Conservation (phyloP, 305 asterid genomes). For the Salvia sclarea region DNA sequence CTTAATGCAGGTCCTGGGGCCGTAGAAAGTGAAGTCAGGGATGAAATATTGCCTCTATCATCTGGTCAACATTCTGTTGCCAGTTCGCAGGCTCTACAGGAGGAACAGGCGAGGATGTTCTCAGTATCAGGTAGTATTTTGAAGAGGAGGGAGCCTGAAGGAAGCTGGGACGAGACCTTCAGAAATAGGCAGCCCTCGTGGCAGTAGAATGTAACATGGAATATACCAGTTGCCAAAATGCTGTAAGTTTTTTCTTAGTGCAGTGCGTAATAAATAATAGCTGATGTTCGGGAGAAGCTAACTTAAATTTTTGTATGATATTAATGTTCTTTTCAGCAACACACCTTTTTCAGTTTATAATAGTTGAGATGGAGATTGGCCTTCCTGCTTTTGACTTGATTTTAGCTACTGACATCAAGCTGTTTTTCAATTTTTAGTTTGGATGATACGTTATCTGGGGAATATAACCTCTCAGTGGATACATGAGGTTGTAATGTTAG, state of each 20-base stretch:
- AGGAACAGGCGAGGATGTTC: constrained; percentile 63
- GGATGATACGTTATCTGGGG: neutral
- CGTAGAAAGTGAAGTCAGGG: constrained; percentile 61
- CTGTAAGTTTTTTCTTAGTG: constrained; percentile 21
- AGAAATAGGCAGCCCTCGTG: constrained; percentile 69
- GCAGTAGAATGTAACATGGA: constrained; percentile 47
- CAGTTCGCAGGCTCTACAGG: constrained; percentile 51
- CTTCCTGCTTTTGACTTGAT: neutral
- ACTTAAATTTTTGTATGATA: neutral
- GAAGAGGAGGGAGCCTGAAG: constrained; percentile 79
- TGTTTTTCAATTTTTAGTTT: neutral
- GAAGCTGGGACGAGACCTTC: constrained; percentile 73
- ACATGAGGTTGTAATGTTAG: neutral
- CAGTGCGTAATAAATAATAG: neutral
- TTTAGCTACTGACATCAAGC: too few species aligned
- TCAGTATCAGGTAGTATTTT: constrained; percentile 49
- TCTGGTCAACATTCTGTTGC: constrained; percentile 63
- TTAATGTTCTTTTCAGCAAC: neutral
- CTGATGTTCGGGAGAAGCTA: neutral
- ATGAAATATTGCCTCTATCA: constrained; percentile 48
- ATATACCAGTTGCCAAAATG: neutral
- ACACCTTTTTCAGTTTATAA: neutral
- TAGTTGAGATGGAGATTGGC: neutral
- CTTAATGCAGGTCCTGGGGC: constrained; percentile 88
- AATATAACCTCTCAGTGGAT: too few species aligned